Conservation (phyloP, 768 basidiomycete species). For the Lactifluus pinguis region DNA sequence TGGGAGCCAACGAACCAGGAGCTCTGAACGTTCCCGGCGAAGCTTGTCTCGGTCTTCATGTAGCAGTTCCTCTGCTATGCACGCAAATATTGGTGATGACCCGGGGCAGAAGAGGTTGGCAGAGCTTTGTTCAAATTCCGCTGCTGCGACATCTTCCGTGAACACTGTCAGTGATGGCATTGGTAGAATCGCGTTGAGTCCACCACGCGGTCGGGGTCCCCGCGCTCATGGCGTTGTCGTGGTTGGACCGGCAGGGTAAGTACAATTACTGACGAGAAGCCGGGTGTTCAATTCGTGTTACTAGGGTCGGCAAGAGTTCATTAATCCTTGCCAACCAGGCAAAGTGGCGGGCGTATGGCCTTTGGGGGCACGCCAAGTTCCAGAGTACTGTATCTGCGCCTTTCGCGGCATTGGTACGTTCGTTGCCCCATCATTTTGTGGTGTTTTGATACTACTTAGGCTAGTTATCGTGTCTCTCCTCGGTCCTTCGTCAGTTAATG, state of each 20-base stretch:
- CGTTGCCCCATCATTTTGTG: neutral
- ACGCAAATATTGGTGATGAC: neutral
- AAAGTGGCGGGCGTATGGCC: slow-evolving; percentile 60
- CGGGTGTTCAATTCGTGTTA: neutral
- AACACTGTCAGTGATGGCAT: slow-evolving; percentile 33
- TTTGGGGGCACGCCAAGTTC: slow-evolving; percentile 75
- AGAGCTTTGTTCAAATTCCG: neutral
- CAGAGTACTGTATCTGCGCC: slow-evolving; percentile 57
- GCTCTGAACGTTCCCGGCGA: slow-evolving; percentile 18
- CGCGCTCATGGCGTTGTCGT: slow-evolving; percentile 55
- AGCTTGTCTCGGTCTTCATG: slow-evolving; percentile 36
- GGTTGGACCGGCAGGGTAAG: slow-evolving; percentile 55
- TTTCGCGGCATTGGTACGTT: slow-evolving; percentile 51
- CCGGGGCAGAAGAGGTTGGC: neutral
- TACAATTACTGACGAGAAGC: slow-evolving; percentile 1
- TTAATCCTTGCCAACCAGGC: slow-evolving; percentile 62
- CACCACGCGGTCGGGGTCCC: slow-evolving; percentile 32
- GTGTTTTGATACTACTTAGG: slow-evolving; percentile 3
- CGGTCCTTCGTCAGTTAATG: slow-evolving; percentile 65
- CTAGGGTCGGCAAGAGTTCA: slow-evolving; percentile 69
- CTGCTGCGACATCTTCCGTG: slow-evolving; percentile 17
- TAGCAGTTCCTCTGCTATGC: slow-evolving; percentile 25
- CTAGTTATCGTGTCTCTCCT: slow-evolving; percentile 58
- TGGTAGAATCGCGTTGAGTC: slow-evolving; percentile 36
- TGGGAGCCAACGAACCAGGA: slow-evolving; percentile 25